Evolutionary conservation across 2,329 filamentous ascomycete species (phyloP), one percentile per base, ranked within the genome.

Genomic region (Onygena corvina): DNA sequence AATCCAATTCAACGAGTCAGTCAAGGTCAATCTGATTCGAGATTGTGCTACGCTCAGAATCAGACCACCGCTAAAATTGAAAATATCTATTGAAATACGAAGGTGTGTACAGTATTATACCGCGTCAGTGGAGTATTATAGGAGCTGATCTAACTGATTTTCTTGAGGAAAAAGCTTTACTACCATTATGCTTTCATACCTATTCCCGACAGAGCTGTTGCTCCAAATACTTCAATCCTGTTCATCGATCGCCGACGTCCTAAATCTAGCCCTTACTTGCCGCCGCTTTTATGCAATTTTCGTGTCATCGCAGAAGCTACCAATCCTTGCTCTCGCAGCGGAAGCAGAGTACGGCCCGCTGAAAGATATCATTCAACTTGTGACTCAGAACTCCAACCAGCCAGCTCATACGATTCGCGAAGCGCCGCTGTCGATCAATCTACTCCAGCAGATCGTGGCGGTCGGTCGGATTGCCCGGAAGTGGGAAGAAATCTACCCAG

Each of bases 401-500:
- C 71, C 74, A 3, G 75, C 74, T 2, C 77, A 81, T 58, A 54
- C 75, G 29, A 62, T 67, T 38, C 76, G 77, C 46, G 59, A 64
- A 14, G 73, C 74, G 0, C 73, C 75, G 1, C 67, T 79, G 48
- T 79, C 76, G 0, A 63, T 74, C 47, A 68, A 76, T 1, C 63
- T 81, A 4, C 65, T 81, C 31, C 67, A 71, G 52, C 76, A 80
- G 54, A 67, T 79, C 36, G 63, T 79, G 20, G 65, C 69, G 36
- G 66, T 75, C 14, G 78, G 78, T 35, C 67, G 69, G 11, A 66
- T 78, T 1, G 78, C 77, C 3, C 69, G 71, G 57, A 72, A 72
- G 56, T 80, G 76, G 73, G 74, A 75, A 57, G 67, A 70, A n/a
- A 70, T 80, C n/a, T 81, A 80, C 57, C 76, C 76, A 0, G 69